Evolutionary conservation across 2,329 filamentous ascomycete genomes (phyloP).

Genomic region (Moelleriella libera): DNA sequence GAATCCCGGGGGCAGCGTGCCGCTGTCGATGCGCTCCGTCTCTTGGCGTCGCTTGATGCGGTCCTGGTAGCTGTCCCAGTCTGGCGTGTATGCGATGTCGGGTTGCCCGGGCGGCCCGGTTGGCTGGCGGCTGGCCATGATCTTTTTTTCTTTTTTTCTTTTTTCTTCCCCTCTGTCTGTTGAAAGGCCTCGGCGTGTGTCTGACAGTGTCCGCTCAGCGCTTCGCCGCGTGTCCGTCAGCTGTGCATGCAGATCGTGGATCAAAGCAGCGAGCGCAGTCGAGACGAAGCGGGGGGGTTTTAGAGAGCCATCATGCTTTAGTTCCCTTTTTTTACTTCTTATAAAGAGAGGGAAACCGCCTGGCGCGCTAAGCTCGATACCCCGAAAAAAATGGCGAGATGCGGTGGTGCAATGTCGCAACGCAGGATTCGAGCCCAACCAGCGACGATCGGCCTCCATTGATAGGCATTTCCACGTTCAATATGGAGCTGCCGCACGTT

Average conservation of each 20-base stretch:
- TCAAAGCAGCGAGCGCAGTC: background rate
- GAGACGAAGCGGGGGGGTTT: background rate
- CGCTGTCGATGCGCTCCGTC: slow-evolving; percentile 21
- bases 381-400: background rate
- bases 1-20: slow-evolving; percentile 32
- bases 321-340: no score
- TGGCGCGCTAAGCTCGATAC: no score
- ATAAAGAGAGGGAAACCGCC: no score
- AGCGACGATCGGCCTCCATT: background rate
- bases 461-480: background rate
- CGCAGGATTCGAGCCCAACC: background rate
- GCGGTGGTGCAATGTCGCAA: slow-evolving; percentile 2
- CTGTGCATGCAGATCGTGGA: no score
- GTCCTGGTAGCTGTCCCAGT: slow-evolving; percentile 36
- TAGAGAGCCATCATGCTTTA: no score
- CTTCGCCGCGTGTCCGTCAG: no score
- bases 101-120: slow-evolving; percentile 31
- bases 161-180: background rate
- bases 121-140: background rate
- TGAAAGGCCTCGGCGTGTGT: background rate
- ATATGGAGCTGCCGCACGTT: no score
- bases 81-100: slow-evolving; percentile 43
- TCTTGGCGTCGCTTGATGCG: slow-evolving; percentile 29
- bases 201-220: no score
- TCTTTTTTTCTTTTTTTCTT: background rate